phyloP scores from a whole-genome alignment of 371 early-diverging fungal genomes.

The Mucor velutinosus region DNA sequence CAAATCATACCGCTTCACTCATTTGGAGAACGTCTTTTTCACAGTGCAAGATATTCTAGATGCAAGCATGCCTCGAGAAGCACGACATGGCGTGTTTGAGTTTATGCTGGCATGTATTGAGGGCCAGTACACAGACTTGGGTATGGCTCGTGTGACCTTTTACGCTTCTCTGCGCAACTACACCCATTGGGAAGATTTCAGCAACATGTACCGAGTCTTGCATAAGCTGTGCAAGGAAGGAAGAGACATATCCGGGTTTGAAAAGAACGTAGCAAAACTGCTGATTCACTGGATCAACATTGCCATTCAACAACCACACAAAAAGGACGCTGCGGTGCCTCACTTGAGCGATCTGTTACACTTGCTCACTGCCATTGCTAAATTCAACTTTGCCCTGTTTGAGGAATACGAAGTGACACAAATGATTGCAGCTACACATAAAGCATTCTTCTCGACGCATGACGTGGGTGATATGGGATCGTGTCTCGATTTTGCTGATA shows the following conservation, averaged over 20 bases:
- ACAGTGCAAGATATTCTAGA: conserved; percentile 59
- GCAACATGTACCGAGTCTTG: conserved; percentile 57
- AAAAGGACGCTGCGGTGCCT: conserved; percentile 8
- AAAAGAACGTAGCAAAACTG: conserved; percentile 65
- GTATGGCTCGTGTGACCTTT: conserved; percentile 65
- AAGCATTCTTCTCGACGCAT: conserved; percentile 50
- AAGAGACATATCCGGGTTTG: conserved; percentile 72
- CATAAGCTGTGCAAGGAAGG: conserved; percentile 68
- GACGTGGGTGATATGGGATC: conserved; percentile 51
- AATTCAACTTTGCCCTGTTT: conserved; percentile 72
- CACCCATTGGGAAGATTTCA: conserved; percentile 61
- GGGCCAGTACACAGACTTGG: conserved; percentile 67
- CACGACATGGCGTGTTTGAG: conserved; percentile 60
- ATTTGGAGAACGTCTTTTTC: conserved; percentile 63
- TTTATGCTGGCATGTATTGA: conserved; percentile 67
- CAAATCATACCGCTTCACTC: conserved; percentile 59
- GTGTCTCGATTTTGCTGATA: conserved; percentile 68
- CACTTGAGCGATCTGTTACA: conserved; percentile 58
- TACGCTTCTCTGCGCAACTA: conserved; percentile 59
- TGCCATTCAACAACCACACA: conserved; percentile 26
- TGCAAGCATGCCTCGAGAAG: conserved; percentile 53
- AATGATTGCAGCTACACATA: conserved; percentile 55
- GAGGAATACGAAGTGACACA: conserved; percentile 61
- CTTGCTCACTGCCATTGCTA: conserved; percentile 62
- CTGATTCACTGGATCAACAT: conserved; percentile 60